phyloP scores from a whole-genome alignment of 805 yeast species.

The Torulaspora quercuum region DNA sequence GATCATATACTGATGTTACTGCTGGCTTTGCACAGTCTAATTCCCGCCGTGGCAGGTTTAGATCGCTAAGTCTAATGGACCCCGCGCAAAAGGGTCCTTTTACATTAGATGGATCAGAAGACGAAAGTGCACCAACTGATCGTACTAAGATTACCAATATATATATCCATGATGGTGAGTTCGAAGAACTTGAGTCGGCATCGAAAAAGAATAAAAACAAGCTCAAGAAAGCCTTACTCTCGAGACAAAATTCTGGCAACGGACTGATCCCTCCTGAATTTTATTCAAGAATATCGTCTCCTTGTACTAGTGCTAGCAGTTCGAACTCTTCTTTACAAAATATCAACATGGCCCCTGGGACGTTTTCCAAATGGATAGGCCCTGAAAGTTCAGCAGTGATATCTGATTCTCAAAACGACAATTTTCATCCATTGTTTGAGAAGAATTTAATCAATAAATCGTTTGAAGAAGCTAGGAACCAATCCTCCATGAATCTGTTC shows the following conservation, averaged over 20 bases:
- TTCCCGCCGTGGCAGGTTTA: conserved; percentile 28
- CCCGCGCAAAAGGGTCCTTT: conserved; percentile 20
- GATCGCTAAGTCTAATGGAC: conserved; percentile 37
- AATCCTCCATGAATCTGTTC: conserved; percentile 19
- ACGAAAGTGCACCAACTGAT: conserved; percentile 14
- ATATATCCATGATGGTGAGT: conserved; percentile 37
- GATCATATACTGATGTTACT: conserved; percentile 19
- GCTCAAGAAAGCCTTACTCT: conserved; percentile 11
- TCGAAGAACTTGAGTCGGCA: conserved; percentile 16
- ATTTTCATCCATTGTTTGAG: conserved; percentile 23
- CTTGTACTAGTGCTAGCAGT: conserved; percentile 33
- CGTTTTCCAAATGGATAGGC: conserved; percentile 24
- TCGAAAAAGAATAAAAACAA: conserved; percentile 12
- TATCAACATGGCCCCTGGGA: conserved; percentile 23
- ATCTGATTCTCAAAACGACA: conserved; percentile 5
- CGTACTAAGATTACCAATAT: conserved; percentile 28
- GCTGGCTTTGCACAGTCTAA: conserved; percentile 7
- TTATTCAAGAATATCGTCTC: conserved; percentile 35
- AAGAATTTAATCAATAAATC: conserved; percentile 30
- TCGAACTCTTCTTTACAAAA: conserved; percentile 30
- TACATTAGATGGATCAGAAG: conserved; percentile 19
- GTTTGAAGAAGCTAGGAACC: conserved; percentile 29
- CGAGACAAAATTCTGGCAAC: conserved; percentile 19
- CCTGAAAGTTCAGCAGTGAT: conserved; percentile 9
- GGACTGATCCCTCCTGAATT: conserved; percentile 38